These are phyloP conservation scores for Rosa chinensis DNA, from an alignment of 306 rosid genomes.

Conservation along the genomic window DNA sequence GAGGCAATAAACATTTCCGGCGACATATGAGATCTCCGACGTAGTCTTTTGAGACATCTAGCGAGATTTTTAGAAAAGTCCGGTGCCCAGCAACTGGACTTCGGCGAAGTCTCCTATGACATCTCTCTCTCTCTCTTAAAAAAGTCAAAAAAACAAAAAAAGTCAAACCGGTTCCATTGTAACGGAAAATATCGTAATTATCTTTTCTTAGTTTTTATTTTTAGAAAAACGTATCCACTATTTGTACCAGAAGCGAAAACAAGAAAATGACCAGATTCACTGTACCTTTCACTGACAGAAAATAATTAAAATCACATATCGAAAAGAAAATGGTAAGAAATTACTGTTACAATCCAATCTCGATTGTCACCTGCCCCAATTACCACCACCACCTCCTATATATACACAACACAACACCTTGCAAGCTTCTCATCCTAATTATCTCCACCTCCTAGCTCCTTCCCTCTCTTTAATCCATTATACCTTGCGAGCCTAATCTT, in stretches of 20 bases:
- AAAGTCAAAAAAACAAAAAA: background rate
- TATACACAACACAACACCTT: background rate
- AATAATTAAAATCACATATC: background rate
- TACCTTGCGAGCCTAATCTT: background rate
- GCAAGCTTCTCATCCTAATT: background rate
- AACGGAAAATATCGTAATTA: background rate
- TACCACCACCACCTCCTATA: background rate
- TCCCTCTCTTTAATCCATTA: background rate
- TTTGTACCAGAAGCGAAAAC: background rate
- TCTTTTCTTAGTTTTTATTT: background rate
- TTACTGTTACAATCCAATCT: background rate
- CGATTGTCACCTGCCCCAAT: background rate
- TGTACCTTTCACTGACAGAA: background rate
- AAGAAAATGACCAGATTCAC: conserved; percentile 32
- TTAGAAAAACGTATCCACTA: background rate
- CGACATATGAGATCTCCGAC: too few species aligned
- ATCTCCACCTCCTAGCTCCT: background rate
- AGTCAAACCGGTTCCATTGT: background rate
- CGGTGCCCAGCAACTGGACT: too few species aligned
- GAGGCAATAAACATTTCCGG: too few species aligned
- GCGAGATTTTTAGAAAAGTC: too few species aligned
- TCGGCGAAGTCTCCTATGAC: too few species aligned
- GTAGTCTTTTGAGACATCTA: too few species aligned
- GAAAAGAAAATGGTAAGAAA: background rate
- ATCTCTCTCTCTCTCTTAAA: too few species aligned